These are phyloP conservation scores for Forsythia suspensa DNA, from an alignment of 257 asterid genomes.

Conservation along the genomic window DNA sequence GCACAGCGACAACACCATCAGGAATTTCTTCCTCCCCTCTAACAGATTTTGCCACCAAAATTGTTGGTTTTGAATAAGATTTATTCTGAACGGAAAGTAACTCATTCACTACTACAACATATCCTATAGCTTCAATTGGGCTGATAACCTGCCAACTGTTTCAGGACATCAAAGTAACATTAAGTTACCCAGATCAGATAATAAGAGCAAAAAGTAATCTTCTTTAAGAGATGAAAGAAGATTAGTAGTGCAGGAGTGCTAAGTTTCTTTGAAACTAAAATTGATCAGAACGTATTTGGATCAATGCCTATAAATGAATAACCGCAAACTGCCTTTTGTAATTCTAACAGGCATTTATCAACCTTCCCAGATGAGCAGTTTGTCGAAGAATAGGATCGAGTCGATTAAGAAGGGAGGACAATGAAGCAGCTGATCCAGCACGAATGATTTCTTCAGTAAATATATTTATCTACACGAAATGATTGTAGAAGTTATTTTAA, in stretches of 20 bases:
- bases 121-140: constrained; percentile 95
- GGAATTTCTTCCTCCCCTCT: constrained; percentile 99
- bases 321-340: not conserved
- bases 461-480: constrained; percentile 67
- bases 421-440: constrained; percentile 97
- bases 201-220: constrained; percentile 13
- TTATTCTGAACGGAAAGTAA: constrained; percentile 86
- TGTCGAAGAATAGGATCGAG: constrained; percentile 94
- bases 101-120: constrained; percentile 86
- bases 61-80: constrained; percentile 74
- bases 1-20: constrained; percentile 89
- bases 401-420: constrained; percentile 91
- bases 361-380: constrained; percentile 97
- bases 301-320: constrained; percentile 18
- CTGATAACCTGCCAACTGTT: constrained; percentile 99
- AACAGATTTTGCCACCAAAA: constrained; percentile 90
- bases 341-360: constrained; percentile 9
- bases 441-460: constrained; percentile 97
- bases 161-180: constrained; percentile 25
- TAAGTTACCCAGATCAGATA: constrained; percentile 16
- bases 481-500: constrained; percentile 22
- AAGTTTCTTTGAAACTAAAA: constrained; percentile 6
- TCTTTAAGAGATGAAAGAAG: not conserved
- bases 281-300: constrained; percentile 3
- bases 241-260: not conserved